phyloP scores from a whole-genome alignment of 768 basidiomycete genomes.

The Suillus subaureus region DNA sequence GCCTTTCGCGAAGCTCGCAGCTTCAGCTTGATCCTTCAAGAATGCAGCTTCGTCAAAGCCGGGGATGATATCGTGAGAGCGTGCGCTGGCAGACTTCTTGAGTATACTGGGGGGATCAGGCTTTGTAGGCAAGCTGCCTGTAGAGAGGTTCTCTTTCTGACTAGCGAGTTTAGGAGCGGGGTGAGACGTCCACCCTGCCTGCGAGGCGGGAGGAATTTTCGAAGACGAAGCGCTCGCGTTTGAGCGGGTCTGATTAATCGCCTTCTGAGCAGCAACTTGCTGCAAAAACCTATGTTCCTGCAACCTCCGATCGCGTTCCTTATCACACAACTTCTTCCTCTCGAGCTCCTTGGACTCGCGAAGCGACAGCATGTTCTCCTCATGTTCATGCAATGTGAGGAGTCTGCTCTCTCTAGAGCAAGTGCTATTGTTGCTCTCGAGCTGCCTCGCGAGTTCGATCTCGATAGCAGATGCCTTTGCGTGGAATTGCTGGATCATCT shows the following conservation, averaged over 20 bases:
- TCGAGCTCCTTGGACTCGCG: slow-evolving; percentile 36
- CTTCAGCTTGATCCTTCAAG: neutral
- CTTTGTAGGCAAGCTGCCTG: slow-evolving; percentile 17
- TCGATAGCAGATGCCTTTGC: slow-evolving; percentile 31
- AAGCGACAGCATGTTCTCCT: slow-evolving; percentile 33
- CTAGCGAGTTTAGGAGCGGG: slow-evolving; percentile 15
- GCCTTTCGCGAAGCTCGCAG: neutral
- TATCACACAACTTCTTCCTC: slow-evolving; percentile 31
- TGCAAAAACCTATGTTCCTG: slow-evolving; percentile 17
- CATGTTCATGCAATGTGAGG: slow-evolving; percentile 33
- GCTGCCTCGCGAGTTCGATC: slow-evolving; percentile 31
- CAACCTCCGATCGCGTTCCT: slow-evolving; percentile 30
- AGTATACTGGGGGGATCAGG: slow-evolving; percentile 25
- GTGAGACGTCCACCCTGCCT: slow-evolving; percentile 17
- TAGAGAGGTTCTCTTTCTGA: slow-evolving; percentile 32
- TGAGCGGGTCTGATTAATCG: neutral
- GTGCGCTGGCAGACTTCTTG: slow-evolving; percentile 27
- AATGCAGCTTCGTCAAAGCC: slow-evolving; percentile 22
- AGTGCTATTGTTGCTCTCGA: slow-evolving; percentile 25
- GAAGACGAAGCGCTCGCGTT: slow-evolving; percentile 18
- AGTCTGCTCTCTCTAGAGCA: slow-evolving; percentile 34
- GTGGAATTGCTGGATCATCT: slow-evolving; percentile 37
- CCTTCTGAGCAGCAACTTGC: slow-evolving; percentile 22
- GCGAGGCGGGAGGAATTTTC: slow-evolving; percentile 15
- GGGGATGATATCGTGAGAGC: slow-evolving; percentile 30